phyloP scores from a whole-genome alignment of 2,329 filamentous ascomycete genomes.

The Helotiales sp. region DNA sequence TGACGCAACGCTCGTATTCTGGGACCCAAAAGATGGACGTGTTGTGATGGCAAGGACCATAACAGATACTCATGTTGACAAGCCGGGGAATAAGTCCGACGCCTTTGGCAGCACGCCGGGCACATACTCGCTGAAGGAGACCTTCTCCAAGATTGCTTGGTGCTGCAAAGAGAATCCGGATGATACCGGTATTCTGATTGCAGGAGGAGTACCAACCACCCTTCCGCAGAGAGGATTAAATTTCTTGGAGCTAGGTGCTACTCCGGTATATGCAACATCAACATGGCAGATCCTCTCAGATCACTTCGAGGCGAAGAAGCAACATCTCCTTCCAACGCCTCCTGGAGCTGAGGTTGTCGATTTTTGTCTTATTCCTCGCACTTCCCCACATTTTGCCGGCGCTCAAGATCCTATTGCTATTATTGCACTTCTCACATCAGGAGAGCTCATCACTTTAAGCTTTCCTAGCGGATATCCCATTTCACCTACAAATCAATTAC shows the following conservation, averaged over 20 bases:
- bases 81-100: constrained; percentile 49
- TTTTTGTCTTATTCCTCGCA: constrained; percentile 79
- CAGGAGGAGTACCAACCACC: constrained; percentile 73
- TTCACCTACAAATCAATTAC: constrained; percentile 88
- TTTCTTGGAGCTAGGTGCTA: constrained; percentile 85
- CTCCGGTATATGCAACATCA: constrained; percentile 88
- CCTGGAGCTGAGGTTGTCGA: constrained; percentile 74
- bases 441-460: constrained; percentile 84
- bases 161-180: constrained; percentile 93
- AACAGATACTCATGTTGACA: constrained; percentile 71
- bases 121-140: constrained; percentile 64
- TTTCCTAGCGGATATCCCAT: constrained; percentile 93
- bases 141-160: constrained; percentile 81
- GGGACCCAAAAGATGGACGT: constrained; percentile 88
- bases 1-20: constrained; percentile 88
- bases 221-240: constrained; percentile 74
- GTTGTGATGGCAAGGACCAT: constrained; percentile 82
- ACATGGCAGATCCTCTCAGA: constrained; percentile 80
- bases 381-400: constrained; percentile 82
- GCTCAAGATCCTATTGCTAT: constrained; percentile 89
- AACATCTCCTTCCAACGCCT: constrained; percentile 72
- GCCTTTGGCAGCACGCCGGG: constrained; percentile 45
- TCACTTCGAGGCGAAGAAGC: constrained; percentile 77
- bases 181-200: constrained; percentile 84
- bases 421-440: constrained; percentile 76